These are phyloP conservation scores for Hypoxylon intermedium DNA, from an alignment of 495 filamentous ascomycete species.

Conservation along the genomic window DNA sequence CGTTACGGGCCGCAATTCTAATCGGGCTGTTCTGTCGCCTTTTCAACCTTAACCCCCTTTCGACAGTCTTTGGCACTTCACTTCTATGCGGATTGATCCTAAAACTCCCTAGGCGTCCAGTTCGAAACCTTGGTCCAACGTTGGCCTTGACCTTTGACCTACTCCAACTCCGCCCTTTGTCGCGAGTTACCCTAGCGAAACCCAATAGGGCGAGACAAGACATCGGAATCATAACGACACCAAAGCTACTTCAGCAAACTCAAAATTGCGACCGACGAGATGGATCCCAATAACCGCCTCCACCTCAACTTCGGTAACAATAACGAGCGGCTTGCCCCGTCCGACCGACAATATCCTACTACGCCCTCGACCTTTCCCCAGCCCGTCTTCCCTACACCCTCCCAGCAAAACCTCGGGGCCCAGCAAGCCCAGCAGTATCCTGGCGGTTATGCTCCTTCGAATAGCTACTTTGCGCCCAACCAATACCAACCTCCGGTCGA, in stretches of 20 bases:
- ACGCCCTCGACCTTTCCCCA: conserved; percentile 97
- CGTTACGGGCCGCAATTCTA: conserved; percentile 25
- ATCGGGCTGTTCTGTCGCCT: conserved; percentile 10
- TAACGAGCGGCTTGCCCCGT: conserved; percentile 68
- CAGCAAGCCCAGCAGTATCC: conserved; percentile 57
- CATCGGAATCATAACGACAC: background rate
- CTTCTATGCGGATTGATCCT: background rate
- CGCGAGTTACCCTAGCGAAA: no score
- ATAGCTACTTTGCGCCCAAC: conserved; percentile 69
- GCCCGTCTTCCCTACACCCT: conserved; percentile 70
- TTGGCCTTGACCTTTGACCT: no score
- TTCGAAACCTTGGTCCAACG: no score
- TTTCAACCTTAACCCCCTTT: conserved; percentile 7
- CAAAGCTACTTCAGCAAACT: background rate
- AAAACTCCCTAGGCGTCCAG: background rate
- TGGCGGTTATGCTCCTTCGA: conserved; percentile 57
- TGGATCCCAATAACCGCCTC: conserved; percentile 67
- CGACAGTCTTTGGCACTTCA: background rate
- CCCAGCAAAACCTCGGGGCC: conserved; percentile 57
- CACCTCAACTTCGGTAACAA: conserved; percentile 76
- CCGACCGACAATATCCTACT: conserved; percentile 89
- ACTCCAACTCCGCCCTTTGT: no score
- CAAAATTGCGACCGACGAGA: conserved; percentile 39
- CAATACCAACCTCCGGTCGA: conserved; percentile 35
- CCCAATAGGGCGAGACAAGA: no score